A percentile compares a stretch with the other conserved stretches of the same genome.
These are phyloP conservation scores for Mucor mucedo DNA, from an alignment of 371 early-diverging fungal genomes.

Conservation along the genomic window DNA sequence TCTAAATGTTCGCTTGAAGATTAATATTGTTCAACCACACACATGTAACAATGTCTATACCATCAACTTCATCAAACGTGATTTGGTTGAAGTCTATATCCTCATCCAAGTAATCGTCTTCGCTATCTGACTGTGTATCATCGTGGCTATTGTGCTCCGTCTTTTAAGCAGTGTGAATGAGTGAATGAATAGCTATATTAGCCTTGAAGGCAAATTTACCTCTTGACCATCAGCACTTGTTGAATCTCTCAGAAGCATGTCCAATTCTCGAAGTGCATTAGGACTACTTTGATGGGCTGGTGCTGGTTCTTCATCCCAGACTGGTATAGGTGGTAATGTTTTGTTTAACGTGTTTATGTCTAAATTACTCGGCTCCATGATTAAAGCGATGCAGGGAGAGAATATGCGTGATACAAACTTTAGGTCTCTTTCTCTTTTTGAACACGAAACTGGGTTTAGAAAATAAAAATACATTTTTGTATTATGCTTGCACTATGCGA, in stretches of 20 bases:
- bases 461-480: not conserved
- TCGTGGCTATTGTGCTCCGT: not conserved
- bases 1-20: conserved; percentile 33
- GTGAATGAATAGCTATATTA: not conserved
- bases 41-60: conserved; percentile 22
- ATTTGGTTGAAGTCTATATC: conserved; percentile 50
- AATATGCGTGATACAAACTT: not conserved
- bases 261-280: conserved; percentile 34
- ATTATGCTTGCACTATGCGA: too few relatives aligned
- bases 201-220: not conserved
- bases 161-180: not conserved
- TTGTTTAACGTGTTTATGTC: conserved; percentile 1
- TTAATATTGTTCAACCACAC: not conserved
- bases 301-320: conserved; percentile 11
- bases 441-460: conserved; percentile 1
- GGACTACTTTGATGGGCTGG: not conserved
- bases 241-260: conserved; percentile 33
- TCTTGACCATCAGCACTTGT: conserved; percentile 1
- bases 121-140: not conserved
- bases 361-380: not conserved
- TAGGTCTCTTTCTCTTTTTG: not conserved
- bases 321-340: conserved; percentile 25
- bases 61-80: conserved; percentile 62
- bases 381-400: not conserved
- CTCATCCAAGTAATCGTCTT: conserved; percentile 29